Evolutionary conservation across 306 rosid genomes (phyloP), one percentile per base, ranked within the genome.

Genomic region (Phaseolus lunatus): DNA sequence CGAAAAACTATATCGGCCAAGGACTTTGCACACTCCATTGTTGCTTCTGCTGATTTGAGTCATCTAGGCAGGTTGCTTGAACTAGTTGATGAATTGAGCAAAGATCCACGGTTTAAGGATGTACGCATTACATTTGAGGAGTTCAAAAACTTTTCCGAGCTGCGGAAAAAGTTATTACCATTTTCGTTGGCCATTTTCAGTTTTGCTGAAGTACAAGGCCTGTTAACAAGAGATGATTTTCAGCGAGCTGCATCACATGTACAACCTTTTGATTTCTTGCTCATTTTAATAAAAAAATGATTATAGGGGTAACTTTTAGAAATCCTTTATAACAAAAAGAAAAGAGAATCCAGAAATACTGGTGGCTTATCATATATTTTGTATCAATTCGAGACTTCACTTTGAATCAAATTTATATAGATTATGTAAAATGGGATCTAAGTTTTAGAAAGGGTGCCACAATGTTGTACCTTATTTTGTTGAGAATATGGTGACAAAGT

Each of bases 11-110:
- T 66, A 39, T 9, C 18, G 52, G 71, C 71, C 31, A 39, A 19
- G 52, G 71, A 66, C 71, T 66, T 66, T 41, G 52, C 71, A 39
- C 52, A 13, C 52, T 66, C 71, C 18, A 66, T 66, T 19, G 52
- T 66, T 66, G 52, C 71, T 39, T 66, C 71, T 41, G 71, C 52
- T 41, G 71, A 66, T 19, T 39, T 66, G 71, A 66, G 52, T 66
- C 71, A 66, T 66, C 52, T 66, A 10, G 71, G 33, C 31, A 20
- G 12, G 52, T 66, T 66, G 52, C 71, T 66, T 66, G 52, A 41
- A 39, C 50, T 49, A 33, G 71, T 12, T 41, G 52, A 66, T 20
- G 52, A 66, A 12, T 39, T 66, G 2, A 39, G 9, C 33, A 66
- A 39, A 5, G 33, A 66, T 22, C 52, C 50, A 39, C 19, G 52